Percentiles rank a stretch among this genome's conserved stretches.
Evolutionary conservation across 2,329 filamentous ascomycete genomes (phyloP).

Genomic region (Macrophomina tecta): DNA sequence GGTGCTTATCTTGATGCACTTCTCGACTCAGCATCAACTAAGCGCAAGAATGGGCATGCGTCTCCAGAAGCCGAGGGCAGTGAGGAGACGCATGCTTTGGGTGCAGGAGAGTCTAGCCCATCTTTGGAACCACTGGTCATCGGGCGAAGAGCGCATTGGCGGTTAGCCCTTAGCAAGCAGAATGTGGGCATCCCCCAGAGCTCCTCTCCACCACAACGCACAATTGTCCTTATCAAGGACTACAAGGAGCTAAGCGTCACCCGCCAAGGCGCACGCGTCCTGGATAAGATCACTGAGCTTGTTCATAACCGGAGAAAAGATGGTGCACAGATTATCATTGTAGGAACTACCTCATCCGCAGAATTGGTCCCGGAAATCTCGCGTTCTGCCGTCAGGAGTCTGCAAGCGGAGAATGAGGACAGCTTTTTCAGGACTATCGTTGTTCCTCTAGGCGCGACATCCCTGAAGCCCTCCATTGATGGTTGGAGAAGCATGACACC

Average conservation of each 20-base stretch:
- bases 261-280: constrained; percentile 70
- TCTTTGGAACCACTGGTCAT: constrained; percentile 16
- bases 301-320: constrained; percentile 74
- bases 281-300: constrained; percentile 72
- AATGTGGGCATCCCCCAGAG: not conserved
- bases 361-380: constrained; percentile 52
- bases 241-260: constrained; percentile 78
- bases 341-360: constrained; percentile 75
- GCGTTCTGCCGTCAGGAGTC: constrained; percentile 51
- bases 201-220: constrained; percentile 31
- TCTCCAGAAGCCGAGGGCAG: not conserved
- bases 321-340: constrained; percentile 74
- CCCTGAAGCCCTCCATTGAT: constrained; percentile 14
- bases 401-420: constrained; percentile 50
- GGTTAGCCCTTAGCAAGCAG: constrained; percentile 2
- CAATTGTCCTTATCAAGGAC: constrained; percentile 82
- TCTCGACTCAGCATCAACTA: constrained; percentile 41
- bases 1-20: constrained; percentile 41
- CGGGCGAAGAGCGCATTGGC: not conserved
- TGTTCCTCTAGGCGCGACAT: constrained; percentile 7
- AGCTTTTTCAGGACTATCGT: constrained; percentile 45
- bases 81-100: constrained; percentile 35
- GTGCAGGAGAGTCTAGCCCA: constrained; percentile 35
- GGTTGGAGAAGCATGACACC: not conserved
- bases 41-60: constrained; percentile 30